Conservation (phyloP, 1,139 yeast species). For the Taphrina populina region DNA sequence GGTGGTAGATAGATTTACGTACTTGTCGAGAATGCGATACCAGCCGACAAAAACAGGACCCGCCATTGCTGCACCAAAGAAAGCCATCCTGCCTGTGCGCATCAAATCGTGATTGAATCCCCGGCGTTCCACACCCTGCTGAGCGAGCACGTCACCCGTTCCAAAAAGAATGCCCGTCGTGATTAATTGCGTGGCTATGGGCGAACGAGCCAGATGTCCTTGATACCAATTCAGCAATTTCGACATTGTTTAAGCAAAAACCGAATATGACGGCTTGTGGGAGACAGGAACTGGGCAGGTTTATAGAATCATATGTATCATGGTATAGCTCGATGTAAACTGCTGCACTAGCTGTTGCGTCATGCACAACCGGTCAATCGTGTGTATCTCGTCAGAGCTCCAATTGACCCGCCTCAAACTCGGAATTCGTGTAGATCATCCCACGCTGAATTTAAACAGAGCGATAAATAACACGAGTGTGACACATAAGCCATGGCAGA, state of each 20-base stretch:
- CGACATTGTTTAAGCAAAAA: slow-evolving; percentile 22
- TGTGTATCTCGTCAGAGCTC: too few species aligned
- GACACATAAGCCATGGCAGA: too few species aligned
- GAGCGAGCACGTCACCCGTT: slow-evolving; percentile 73
- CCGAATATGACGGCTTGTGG: too few species aligned
- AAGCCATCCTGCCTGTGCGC: slow-evolving; percentile 64
- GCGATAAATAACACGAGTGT: too few species aligned
- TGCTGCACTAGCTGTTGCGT: too few species aligned
- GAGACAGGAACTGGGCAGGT: too few species aligned
- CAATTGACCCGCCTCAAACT: too few species aligned
- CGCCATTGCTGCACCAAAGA: slow-evolving; percentile 74
- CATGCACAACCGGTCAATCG: too few species aligned
- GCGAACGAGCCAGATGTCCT: slow-evolving; percentile 39
- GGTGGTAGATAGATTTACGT: slow-evolving; percentile 18
- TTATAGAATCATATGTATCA: too few species aligned
- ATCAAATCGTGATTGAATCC: slow-evolving; percentile 38
- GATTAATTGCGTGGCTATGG: slow-evolving; percentile 42
- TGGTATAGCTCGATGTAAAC: too few species aligned
- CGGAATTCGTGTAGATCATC: too few species aligned
- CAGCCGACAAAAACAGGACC: slow-evolving; percentile 60
- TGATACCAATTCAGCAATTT: slow-evolving; percentile 38
- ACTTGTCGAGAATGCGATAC: slow-evolving; percentile 29
- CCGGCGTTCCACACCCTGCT: slow-evolving; percentile 49
- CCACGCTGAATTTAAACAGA: too few species aligned
- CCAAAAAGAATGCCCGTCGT: slow-evolving; percentile 55